Conservation (phyloP, 2,329 filamentous ascomycete genomes). For the Sporothrix pallida region DNA sequence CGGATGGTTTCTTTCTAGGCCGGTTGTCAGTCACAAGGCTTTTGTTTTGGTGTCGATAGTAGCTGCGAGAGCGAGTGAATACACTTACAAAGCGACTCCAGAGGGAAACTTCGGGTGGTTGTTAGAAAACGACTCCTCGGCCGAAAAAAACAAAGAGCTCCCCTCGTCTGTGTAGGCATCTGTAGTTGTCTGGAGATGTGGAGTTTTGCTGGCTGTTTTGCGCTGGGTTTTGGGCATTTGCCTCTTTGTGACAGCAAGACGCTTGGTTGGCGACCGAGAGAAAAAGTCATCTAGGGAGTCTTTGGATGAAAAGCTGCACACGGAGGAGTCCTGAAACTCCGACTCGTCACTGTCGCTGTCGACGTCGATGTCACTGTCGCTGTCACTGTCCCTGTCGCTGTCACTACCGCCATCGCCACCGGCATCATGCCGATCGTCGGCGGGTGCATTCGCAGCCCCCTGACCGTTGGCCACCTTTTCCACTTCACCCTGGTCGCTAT, state of each 20-base stretch:
- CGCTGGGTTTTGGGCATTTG: not conserved
- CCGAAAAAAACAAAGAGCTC: conserved; percentile 38
- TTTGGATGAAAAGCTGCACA: not conserved
- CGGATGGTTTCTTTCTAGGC: not conserved
- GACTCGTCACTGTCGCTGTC: conserved; percentile 30
- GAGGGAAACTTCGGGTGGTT: conserved; percentile 10
- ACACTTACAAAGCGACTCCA: not conserved
- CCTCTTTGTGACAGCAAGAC: not conserved
- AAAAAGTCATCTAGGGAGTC: conserved; percentile 32
- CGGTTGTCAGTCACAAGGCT: not conserved
- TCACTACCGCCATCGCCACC: not conserved
- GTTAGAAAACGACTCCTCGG: conserved; percentile 31
- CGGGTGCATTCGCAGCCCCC: no score
- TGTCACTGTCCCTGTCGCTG: not conserved
- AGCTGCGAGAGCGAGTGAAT: not conserved
- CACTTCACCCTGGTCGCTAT: not conserved
- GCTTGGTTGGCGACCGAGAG: conserved; percentile 23
- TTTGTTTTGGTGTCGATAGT: not conserved
- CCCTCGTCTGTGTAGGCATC: conserved; percentile 25
- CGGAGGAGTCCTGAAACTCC: conserved; percentile 33
- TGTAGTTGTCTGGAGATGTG: not conserved
- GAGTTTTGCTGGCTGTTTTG: not conserved
- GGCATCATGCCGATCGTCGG: no score
- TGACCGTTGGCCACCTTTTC: not conserved
- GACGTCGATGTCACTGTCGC: not conserved